Base-by-base conservation (phyloP, 2,329 filamentous ascomycete species). In the Xylaria polymorpha region DNA sequence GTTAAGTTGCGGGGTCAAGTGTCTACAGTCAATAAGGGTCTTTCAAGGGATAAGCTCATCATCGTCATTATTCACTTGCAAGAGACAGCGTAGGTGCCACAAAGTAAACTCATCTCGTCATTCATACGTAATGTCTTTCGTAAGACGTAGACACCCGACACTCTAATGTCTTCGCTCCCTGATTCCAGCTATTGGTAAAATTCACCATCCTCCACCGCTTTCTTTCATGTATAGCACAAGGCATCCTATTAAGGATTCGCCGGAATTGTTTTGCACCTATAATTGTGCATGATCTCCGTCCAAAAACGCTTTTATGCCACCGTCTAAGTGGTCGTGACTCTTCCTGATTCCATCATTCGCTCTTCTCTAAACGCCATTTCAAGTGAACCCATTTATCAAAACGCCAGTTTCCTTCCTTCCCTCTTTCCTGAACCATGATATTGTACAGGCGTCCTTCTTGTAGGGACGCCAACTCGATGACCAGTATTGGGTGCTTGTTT, bases 51-150 rank as follows among this genome's bases (percentile, higher is more conserved):
- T 41, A 14, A 50, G 41, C 10, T 61, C 35, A 61, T n/a, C 2
- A 50, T 20, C 25, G 18, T 22, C n/a, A 14, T 29, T 8, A 51
- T 44, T 61, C 44, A 66, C 29, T 22, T 55, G n/a, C 25, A 43
- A 60, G 9, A 46, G 22, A 37, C 20, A 44, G 8, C 35, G 8
- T 18, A 56, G 20, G 1, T 48, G 57, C 20, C 43, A 46, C 14
- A 20, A 65, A 57, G 67, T 77, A 70, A 74, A 76, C 72, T 75
- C 75, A 75, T 77, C 72, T 77, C 76, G 68, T 79, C 76, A 78
- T 77, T 77, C 77, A 76, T 78, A 70, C 73, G 73, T 77, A 57
- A 67, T 66, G 53, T 66, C 72, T 68, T 70, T 78, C 75, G 71
- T 78, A 73, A 78, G 75, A 74, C 60, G 70, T 75, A 69, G 71